Percentiles rank a stretch among this genome's conserved stretches.
phyloP scores from a whole-genome alignment of 176 grass and related monocot species.

The Rhipidocladum racemiflorum region DNA sequence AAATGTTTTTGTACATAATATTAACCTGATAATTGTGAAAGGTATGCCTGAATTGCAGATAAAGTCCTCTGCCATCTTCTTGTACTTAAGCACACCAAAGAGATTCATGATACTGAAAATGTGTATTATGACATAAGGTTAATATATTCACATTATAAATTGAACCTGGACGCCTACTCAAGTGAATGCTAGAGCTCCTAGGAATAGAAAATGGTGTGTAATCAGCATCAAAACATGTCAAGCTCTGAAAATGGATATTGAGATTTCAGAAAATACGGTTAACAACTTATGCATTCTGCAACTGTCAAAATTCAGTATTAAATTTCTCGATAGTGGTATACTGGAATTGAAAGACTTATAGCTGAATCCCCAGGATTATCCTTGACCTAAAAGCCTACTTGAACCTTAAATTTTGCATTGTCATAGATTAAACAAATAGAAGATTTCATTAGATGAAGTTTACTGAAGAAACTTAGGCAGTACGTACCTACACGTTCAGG shows the following conservation, averaged over 20 bases:
- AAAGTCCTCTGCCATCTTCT: constrained; percentile 95
- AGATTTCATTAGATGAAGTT: neutral
- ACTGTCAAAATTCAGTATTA: neutral
- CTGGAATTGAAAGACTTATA: neutral
- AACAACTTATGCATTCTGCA: constrained; percentile 1
- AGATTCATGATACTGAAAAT: constrained; percentile 86
- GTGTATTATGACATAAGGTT: neutral
- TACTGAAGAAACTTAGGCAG: constrained; percentile 18
- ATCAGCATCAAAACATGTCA: constrained; percentile 5
- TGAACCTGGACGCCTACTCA: too few species aligned
- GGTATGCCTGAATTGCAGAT: constrained; percentile 69
- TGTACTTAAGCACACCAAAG: constrained; percentile 95
- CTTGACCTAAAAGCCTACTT: neutral
- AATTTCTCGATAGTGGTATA: neutral
- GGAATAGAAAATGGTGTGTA: constrained; percentile 19
- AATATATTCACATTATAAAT: neutral
- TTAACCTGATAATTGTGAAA: constrained; percentile 88
- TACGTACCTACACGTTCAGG: constrained; percentile 81
- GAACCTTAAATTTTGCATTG: constrained; percentile 1
- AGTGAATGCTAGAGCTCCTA: neutral
- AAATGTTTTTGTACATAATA: neutral
- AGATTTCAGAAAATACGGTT: neutral
- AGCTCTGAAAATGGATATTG: neutral
- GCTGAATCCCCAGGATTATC: neutral
- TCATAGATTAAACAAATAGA: neutral